Conservation (phyloP, 805 yeast genomes). For the Sporopachydermia lactativora region DNA sequence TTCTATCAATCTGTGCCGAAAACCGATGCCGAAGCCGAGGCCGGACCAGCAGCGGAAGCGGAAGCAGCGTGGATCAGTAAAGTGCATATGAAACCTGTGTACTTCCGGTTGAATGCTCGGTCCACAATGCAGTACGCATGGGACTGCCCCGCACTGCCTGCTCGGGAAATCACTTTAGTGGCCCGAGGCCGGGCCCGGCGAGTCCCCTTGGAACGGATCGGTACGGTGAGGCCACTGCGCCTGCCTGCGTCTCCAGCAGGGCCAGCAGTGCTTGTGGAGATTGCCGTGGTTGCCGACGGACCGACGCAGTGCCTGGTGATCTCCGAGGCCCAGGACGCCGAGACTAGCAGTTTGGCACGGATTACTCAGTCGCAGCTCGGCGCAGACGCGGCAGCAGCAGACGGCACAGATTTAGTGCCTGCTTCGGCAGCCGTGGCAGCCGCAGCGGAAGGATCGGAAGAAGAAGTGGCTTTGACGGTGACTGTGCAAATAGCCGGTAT, state of each 20-base stretch:
- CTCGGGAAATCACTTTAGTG: slow-evolving; percentile 66
- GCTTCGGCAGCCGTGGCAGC: slow-evolving; percentile 10
- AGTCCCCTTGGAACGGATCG: slow-evolving; percentile 85
- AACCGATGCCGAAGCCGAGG: slow-evolving; percentile 14
- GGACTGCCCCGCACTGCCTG: slow-evolving; percentile 87
- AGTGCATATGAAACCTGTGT: slow-evolving; percentile 46
- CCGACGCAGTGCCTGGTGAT: slow-evolving; percentile 82
- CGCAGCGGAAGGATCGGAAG: slow-evolving; percentile 33
- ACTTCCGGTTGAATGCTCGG: slow-evolving; percentile 69
- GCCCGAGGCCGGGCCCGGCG: slow-evolving; percentile 62
- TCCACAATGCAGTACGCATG: slow-evolving; percentile 98
- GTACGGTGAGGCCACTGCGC: slow-evolving; percentile 77
- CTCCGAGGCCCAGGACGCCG: slow-evolving; percentile 64
- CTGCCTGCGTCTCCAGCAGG: slow-evolving; percentile 34
- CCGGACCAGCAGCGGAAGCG: slow-evolving; percentile 13
- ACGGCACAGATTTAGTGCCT: background rate
- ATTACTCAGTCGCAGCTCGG: slow-evolving; percentile 16
- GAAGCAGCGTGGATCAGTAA: slow-evolving; percentile 51
- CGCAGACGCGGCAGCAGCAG: slow-evolving; percentile 3
- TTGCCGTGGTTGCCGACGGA: slow-evolving; percentile 93
- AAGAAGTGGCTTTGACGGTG: slow-evolving; percentile 45
- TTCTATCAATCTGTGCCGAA: slow-evolving; percentile 77
- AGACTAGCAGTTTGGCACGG: slow-evolving; percentile 54
- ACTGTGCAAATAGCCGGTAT: slow-evolving; percentile 46
- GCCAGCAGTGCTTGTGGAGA: slow-evolving; percentile 47